Evolutionary conservation across 1,284 basidiomycete species (phyloP), one percentile per base, ranked within the genome.

Genomic region (Puccinia coronata): DNA sequence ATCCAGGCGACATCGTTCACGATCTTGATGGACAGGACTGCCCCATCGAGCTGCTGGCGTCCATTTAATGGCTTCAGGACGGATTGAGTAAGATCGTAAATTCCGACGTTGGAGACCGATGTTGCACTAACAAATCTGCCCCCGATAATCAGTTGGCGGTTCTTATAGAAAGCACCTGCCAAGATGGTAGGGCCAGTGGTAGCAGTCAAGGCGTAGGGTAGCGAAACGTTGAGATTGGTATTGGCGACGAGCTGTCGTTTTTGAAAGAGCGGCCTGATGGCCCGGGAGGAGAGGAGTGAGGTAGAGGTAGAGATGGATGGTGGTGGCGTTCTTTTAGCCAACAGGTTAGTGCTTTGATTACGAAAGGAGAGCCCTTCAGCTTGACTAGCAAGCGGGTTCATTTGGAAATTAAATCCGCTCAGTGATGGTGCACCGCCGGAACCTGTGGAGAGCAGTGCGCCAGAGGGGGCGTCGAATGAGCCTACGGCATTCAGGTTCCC

Each of bases 91-190:
- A 90, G 87, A 85, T 94, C 89, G 86, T 96, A 97, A 69, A 95
- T 87, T 0, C 91, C 94, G 47, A 98, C 86, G 71, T 90, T 92
- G 82, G 88, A 88, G 36, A 86, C 84, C 84, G 0, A 89, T 87
- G 11, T 53, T 20, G 53, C 34, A 28, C 73, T 63, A 12, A 80
- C 79, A 71, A 83, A 84, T 14, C 75, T 59, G 14, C 83, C 83
- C 34, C 83, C 83, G 23, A 83, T 69, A n/a, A 84, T 82, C 1
- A 82, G 82, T 0, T 85, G 83, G 82, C 92, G 89, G 61, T 88
- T 87, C 3, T 90, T 92, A 93, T 93, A 98, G 88, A 96, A 98
- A 1, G 90, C 90, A 49, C 94, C 96, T 0, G 93, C 90, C 59
- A 97, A 88, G 80, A 98, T 91, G 43, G 94, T 91, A 0, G 95